Base-by-base conservation (phyloP, 177 flowering plant genomes). In the Telopea speciosissima region DNA sequence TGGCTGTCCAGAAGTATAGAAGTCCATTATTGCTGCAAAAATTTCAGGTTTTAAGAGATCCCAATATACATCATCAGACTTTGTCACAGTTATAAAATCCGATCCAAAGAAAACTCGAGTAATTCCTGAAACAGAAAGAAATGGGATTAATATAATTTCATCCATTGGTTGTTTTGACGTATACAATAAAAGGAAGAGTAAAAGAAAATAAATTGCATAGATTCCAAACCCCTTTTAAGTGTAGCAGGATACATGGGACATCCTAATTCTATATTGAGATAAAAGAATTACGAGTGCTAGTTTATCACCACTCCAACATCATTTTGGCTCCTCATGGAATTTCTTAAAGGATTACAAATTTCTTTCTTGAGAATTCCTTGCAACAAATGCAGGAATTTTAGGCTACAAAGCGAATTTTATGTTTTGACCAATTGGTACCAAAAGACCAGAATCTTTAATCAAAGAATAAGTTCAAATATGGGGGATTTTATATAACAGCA, bases 1-100 rank as follows among this genome's bases (percentile, higher is more conserved):
- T 60, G 97, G 94, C 71, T 89, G 79, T 25, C 97, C 92, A 59
- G 97, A 89, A 28, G 96, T 80, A 71, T 90, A 92, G 75, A 92
- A 92, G 67, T 94, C 97, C 99, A 94, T 92, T 63, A 92, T 87
- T 44, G 91, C 97, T 12, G 99, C 97, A 86, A 94, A 92, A 60
- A 90, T 84, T 80, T 92, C 90, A 21, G 97, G 97, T 77, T 90
- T 95, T 24, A 92, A 76, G 65, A 87, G 44, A 81, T 95, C 97
- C 99, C 97, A 95, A 21, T 97, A 84, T 67, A 77, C 75, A 65
- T 89, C 97, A 1, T 95, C 97, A 40, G 96, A 87, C 68, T 91
- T 95, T 69, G 97, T 90, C 36, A 95, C 90, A 1, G 97, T 92
- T 61, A 95, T 75, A 72, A 95, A 95, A 85, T 95, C 99, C 45